Evolutionary conservation across 495 filamentous ascomycete genomes (phyloP).

Genomic region (Hypoxylon crocopeplum): DNA sequence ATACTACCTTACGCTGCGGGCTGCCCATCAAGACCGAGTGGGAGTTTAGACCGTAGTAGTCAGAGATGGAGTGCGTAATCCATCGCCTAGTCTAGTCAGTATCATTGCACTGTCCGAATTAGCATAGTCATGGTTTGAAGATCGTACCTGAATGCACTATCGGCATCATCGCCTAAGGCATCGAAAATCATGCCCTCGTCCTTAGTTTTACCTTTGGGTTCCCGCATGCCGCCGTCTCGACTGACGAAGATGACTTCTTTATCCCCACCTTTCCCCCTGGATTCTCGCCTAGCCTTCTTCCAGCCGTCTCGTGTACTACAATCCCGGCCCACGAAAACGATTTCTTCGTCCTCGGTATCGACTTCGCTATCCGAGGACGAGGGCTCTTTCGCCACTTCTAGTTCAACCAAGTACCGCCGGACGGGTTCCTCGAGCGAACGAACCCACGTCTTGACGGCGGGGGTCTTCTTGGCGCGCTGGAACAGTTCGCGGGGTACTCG

Average conservation of each 20-base stretch:
- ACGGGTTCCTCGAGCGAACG: conserved; percentile 58
- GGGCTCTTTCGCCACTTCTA: conserved; percentile 56
- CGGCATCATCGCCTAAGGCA: conserved; percentile 71
- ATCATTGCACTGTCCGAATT: conserved; percentile 29
- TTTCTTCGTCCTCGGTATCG: conserved; percentile 80
- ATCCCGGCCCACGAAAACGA: conserved; percentile 87
- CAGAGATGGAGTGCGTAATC: conserved; percentile 90
- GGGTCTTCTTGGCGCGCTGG: conserved; percentile 54
- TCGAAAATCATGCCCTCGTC: conserved; percentile 83
- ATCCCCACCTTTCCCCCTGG: conserved; percentile 60
- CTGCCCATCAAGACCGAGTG: conserved; percentile 80
- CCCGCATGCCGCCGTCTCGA: conserved; percentile 18
- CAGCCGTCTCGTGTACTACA: conserved; percentile 72
- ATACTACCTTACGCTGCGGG: conserved; percentile 82
- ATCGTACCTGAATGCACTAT: conserved; percentile 81
- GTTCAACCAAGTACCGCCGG: conserved; percentile 48
- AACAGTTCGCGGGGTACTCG: conserved; percentile 67
- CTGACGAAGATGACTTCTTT: conserved; percentile 75
- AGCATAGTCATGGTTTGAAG: conserved; percentile 11
- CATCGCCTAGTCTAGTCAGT: conserved; percentile 67
- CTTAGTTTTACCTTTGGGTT: conserved; percentile 57
- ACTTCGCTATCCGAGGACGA: conserved; percentile 51
- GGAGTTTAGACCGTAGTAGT: conserved; percentile 89
- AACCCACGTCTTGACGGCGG: conserved; percentile 55
- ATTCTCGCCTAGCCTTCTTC: conserved; percentile 50